Percentiles rank a stretch among this genome's conserved stretches.
These are phyloP conservation scores for Suhomyces bribrorum DNA, from an alignment of 1,139 yeast genomes.

Conservation along the genomic window DNA sequence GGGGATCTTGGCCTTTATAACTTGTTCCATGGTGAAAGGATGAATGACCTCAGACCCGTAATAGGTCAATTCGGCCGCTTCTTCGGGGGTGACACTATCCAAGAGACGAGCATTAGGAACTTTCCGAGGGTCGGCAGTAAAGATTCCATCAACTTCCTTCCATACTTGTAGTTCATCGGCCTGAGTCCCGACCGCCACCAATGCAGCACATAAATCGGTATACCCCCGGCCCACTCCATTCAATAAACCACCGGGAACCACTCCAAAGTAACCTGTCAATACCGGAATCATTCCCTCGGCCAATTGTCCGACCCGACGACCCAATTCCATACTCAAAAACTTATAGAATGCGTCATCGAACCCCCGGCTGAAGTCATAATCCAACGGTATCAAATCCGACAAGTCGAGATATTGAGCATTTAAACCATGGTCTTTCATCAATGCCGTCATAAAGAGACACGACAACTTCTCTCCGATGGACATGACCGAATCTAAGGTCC, in stretches of 20 bases:
- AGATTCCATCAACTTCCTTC: constrained; percentile 98
- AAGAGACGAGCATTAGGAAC: constrained; percentile 87
- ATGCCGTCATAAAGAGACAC: constrained; percentile 83
- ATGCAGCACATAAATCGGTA: constrained; percentile 96
- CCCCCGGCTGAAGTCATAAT: constrained; percentile 53
- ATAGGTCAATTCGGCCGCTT: constrained; percentile 96
- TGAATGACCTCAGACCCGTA: constrained; percentile 98
- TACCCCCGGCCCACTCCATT: constrained; percentile 96
- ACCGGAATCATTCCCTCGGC: constrained; percentile 72
- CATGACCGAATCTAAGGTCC: constrained; percentile 88
- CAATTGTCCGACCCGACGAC: constrained; percentile 50
- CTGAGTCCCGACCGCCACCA: constrained; percentile 85
- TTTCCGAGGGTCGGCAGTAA: constrained; percentile 97
- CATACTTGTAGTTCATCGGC: constrained; percentile 96
- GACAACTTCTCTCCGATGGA: constrained; percentile 92
- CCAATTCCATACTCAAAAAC: constrained; percentile 60
- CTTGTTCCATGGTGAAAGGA: constrained; percentile 99
- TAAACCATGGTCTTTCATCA: constrained; percentile 79
- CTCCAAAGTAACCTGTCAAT: constrained; percentile 92
- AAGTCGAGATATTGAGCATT: constrained; percentile 79
- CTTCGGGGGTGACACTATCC: constrained; percentile 93
- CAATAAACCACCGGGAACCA: constrained; percentile 89
- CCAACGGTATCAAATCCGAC: constrained; percentile 66
- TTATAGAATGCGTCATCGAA: constrained; percentile 71
- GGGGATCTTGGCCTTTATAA: constrained; percentile 91